Percentiles rank a stretch among this genome's conserved stretches.
phyloP scores from a whole-genome alignment of 2,329 filamentous ascomycete genomes.

The Alternaria solani region DNA sequence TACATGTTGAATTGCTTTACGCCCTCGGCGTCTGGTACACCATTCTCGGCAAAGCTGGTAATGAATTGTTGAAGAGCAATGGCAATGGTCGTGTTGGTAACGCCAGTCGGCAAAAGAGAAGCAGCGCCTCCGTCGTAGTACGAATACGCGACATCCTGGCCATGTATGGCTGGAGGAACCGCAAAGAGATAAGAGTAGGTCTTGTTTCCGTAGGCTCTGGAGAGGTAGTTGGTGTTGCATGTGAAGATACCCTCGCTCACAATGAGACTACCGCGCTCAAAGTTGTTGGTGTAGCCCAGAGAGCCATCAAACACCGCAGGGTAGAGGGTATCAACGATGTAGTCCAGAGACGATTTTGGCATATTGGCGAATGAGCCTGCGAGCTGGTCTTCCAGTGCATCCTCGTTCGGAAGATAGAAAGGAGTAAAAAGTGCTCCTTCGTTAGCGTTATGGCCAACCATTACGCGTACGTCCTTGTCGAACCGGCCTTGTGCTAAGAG shows the following conservation, averaged over 20 bases:
- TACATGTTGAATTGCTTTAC: conserved; percentile 59
- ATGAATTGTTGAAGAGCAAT: conserved; percentile 58
- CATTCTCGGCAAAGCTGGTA: conserved; percentile 53
- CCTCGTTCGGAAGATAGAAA: conserved; percentile 47
- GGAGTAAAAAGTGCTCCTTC: conserved; percentile 58
- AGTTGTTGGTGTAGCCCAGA: conserved; percentile 57
- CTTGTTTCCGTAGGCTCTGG: conserved; percentile 55
- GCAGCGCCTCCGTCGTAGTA: conserved; percentile 57
- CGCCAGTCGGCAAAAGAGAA: conserved; percentile 14
- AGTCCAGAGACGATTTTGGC: conserved; percentile 45
- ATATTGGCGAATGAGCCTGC: conserved; percentile 38
- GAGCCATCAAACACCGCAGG: conserved; percentile 59
- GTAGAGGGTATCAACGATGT: conserved; percentile 58
- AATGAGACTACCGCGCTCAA: conserved; percentile 54
- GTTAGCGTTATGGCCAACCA: conserved; percentile 55
- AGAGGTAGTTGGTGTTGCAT: conserved; percentile 63
- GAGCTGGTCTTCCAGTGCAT: conserved; percentile 39
- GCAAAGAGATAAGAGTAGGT: conserved; percentile 63
- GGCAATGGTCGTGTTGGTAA: conserved; percentile 49
- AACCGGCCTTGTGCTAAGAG: conserved; percentile 50
- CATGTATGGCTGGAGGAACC: conserved; percentile 63
- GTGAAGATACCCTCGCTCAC: conserved; percentile 57
- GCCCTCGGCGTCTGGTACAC: conserved; percentile 49
- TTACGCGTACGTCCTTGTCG: conserved; percentile 45
- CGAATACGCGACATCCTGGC: conserved; percentile 61